phyloP scores from a whole-genome alignment of 371 early-diverging fungal species.

The Massospora cicadina region DNA sequence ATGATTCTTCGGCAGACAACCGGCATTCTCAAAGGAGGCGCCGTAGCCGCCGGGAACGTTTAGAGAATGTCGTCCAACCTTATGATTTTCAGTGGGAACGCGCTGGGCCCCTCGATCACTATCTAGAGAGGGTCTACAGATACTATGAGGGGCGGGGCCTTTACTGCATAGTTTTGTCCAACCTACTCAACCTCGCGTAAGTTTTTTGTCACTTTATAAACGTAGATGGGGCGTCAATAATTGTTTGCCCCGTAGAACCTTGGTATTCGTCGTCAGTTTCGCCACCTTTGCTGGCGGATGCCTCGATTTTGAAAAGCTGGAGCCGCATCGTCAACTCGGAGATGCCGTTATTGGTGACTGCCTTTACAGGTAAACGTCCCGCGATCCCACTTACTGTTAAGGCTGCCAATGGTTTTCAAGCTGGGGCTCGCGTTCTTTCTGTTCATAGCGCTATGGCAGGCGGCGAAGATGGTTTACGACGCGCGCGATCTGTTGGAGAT shows the following conservation, averaged over 20 bases:
- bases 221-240: no score
- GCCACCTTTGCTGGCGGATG: conserved; percentile 75
- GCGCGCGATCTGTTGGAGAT: conserved; percentile 56
- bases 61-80: background rate
- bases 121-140: conserved; percentile 31
- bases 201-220: no score
- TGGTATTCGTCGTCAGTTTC: conserved; percentile 73
- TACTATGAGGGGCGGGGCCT: conserved; percentile 73
- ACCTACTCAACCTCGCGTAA: conserved; percentile 52
- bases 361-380: conserved; percentile 3
- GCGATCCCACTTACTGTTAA: background rate
- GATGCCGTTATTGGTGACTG: conserved; percentile 53
- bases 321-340: conserved; percentile 35
- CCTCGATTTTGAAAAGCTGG: conserved; percentile 64
- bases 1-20: background rate
- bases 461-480: conserved; percentile 43
- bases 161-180: conserved; percentile 47
- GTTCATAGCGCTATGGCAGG: conserved; percentile 26
- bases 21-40: background rate
- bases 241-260: conserved; percentile 28
- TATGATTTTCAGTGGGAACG: conserved; percentile 7
- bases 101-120: background rate
- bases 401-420: background rate
- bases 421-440: background rate
- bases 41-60: background rate